Conservation (phyloP, 2,329 filamentous ascomycete species). For the Penicillium sp. region DNA sequence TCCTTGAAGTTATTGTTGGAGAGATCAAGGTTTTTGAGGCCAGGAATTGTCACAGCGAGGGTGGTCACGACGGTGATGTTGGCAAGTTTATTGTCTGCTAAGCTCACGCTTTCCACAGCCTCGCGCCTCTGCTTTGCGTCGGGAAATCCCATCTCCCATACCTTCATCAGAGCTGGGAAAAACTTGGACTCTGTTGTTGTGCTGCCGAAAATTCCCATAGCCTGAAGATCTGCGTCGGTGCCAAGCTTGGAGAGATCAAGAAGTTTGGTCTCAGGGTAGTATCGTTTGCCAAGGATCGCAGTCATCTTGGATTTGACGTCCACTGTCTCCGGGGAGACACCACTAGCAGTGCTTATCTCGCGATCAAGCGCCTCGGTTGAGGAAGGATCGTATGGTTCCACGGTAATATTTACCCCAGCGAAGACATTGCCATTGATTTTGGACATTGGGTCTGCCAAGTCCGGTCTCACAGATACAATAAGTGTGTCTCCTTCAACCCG, state of each 20-base stretch:
- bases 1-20: constrained; percentile 76
- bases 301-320: constrained; percentile 69
- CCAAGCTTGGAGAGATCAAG: constrained; percentile 79
- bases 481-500: constrained; percentile 67
- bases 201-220: constrained; percentile 73
- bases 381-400: constrained; percentile 50
- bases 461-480: constrained; percentile 64
- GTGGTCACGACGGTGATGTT: constrained; percentile 71
- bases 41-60: constrained; percentile 76
- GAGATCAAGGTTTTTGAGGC: constrained; percentile 84
- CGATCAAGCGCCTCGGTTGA: constrained; percentile 22
- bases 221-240: constrained; percentile 67
- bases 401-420: constrained; percentile 61
- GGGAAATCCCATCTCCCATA: constrained; percentile 77
- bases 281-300: constrained; percentile 70
- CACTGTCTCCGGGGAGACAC: constrained; percentile 46
- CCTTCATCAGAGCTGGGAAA: constrained; percentile 86
- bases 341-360: constrained; percentile 27
- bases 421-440: constrained; percentile 69
- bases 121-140: constrained; percentile 69
- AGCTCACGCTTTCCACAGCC: constrained; percentile 75
- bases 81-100: constrained; percentile 76
- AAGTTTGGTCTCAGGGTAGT: constrained; percentile 69
- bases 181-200: constrained; percentile 76
- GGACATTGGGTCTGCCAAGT: constrained; percentile 63